Percentiles rank a stretch among this genome's conserved stretches.
Evolutionary conservation across 2,329 filamentous ascomycete genomes (phyloP).

Genomic region (Penicillium thymicola): DNA sequence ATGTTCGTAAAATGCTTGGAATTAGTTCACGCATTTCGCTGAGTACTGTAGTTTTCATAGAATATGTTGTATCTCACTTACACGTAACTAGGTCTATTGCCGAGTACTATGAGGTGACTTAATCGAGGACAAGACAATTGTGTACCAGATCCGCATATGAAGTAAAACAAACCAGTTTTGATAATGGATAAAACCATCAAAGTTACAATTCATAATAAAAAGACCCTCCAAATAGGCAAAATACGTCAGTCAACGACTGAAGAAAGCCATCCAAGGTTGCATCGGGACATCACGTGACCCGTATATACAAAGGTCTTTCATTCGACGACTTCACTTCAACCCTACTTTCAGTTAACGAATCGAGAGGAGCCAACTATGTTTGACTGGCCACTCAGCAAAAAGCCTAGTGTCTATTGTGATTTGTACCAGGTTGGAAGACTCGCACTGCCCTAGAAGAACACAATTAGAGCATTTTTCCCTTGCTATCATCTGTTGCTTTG

Average conservation of each 20-base stretch:
- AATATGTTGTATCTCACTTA: background rate
- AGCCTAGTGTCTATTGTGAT: background rate
- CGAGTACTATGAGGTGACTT: background rate
- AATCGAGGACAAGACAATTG: too few species aligned
- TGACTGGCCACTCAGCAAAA: background rate
- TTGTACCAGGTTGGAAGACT: background rate
- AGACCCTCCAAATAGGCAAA: background rate
- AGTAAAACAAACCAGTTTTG: too few species aligned
- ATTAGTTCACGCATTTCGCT: background rate
- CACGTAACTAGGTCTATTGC: background rate
- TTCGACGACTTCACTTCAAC: slow-evolving; percentile 2
- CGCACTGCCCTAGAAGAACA: background rate
- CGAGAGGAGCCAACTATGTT: background rate
- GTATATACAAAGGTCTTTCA: slow-evolving; percentile 7
- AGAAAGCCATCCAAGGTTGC: slow-evolving; percentile 1
- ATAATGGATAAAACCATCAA: background rate
- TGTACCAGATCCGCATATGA: background rate
- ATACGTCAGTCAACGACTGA: background rate
- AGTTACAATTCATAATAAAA: too few species aligned
- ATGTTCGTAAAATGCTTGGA: background rate
- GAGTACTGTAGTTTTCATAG: background rate
- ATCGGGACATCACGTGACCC: slow-evolving; percentile 1
- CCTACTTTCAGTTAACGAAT: background rate
- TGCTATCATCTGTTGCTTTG: background rate
- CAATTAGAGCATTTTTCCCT: background rate